phyloP scores from a whole-genome alignment of 495 filamentous ascomycete species.

The Xylaria curta region DNA sequence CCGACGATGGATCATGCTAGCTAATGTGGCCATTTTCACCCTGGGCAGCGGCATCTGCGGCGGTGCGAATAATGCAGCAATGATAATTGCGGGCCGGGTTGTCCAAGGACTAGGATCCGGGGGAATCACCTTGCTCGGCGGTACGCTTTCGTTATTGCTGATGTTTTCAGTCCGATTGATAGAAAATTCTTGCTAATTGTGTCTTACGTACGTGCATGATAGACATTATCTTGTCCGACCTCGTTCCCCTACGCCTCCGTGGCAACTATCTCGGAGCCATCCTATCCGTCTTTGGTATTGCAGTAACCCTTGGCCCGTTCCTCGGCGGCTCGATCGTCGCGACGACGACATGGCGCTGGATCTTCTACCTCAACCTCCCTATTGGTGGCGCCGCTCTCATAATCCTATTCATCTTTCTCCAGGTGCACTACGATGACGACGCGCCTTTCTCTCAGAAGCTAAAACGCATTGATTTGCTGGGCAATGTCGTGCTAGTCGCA shows the following conservation, averaged over 20 bases:
- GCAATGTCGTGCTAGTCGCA: background rate
- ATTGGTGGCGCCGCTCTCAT: background rate
- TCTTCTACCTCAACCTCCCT: background rate
- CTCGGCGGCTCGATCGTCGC: background rate
- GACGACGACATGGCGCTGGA: background rate
- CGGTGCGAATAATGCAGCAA: constrained; percentile 44
- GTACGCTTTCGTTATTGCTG: no score
- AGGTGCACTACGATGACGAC: background rate
- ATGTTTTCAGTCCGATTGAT: no score
- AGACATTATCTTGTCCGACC: constrained; percentile 73
- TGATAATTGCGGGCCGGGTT: constrained; percentile 74
- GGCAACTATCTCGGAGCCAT: constrained; percentile 55
- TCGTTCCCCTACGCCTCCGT: constrained; percentile 71
- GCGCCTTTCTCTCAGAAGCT: background rate
- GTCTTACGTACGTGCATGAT: constrained; percentile 47
- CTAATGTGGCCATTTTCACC: constrained; percentile 42
- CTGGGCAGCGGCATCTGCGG: constrained; percentile 51
- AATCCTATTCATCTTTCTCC: background rate
- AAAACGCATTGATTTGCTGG: background rate
- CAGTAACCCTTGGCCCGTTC: background rate
- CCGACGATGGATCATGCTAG: constrained; percentile 43
- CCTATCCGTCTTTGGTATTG: constrained; percentile 35
- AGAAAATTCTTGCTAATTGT: no score
- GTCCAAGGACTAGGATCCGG: constrained; percentile 82
- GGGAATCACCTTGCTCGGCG: constrained; percentile 59